Evolutionary conservation across 495 filamentous ascomycete species (phyloP).

Genomic region (Xylaria sp.): DNA sequence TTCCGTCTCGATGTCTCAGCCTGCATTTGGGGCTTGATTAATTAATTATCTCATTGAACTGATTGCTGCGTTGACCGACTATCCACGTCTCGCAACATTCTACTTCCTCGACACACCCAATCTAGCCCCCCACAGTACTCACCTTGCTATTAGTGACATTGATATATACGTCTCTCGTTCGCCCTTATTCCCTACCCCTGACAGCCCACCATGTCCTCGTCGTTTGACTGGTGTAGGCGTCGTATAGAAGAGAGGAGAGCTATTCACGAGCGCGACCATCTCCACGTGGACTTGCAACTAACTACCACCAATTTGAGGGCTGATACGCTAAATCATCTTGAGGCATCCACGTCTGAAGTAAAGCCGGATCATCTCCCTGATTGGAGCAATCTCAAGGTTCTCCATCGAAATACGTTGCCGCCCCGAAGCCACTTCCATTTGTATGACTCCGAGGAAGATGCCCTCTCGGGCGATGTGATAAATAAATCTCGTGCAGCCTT

Average conservation of each 20-base stretch:
- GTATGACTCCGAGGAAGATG: conserved; percentile 47
- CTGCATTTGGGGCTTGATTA: background rate
- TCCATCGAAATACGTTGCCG: conserved; percentile 68
- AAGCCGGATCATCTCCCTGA: conserved; percentile 51
- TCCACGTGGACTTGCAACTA: conserved; percentile 37
- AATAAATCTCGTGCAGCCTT: conserved; percentile 47
- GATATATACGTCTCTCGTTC: background rate
- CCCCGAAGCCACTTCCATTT: conserved; percentile 67
- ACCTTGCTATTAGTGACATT: conserved; percentile 6
- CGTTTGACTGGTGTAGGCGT: background rate
- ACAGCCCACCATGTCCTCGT: conserved; percentile 30
- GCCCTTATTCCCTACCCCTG: background rate
- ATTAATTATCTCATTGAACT: no score
- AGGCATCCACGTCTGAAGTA: conserved; percentile 21
- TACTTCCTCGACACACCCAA: background rate
- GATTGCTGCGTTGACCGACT: background rate
- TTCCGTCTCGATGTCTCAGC: background rate
- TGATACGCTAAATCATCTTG: background rate
- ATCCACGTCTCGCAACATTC: background rate
- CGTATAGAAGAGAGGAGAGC: background rate
- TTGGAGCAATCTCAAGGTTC: conserved; percentile 66
- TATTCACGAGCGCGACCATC: conserved; percentile 17
- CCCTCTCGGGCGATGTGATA: conserved; percentile 35
- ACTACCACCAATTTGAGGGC: conserved; percentile 14
- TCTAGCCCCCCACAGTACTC: background rate